Percentiles rank a stretch among this genome's conserved stretches.
These are phyloP conservation scores for Singerocomus inundabilis DNA, from an alignment of 1,284 basidiomycete genomes.

Conservation along the genomic window DNA sequence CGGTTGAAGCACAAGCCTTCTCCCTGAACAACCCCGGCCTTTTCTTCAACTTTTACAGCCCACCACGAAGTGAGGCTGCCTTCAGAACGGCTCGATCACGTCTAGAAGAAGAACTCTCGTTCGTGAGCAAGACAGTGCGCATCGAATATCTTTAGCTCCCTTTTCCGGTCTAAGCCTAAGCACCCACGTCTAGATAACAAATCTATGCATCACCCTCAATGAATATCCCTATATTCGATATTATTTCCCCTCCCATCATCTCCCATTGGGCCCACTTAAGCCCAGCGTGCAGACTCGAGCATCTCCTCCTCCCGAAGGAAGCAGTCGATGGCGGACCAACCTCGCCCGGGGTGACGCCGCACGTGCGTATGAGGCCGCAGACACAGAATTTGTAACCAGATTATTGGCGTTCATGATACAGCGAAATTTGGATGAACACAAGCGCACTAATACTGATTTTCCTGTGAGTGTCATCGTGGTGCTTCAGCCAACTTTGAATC, in stretches of 20 bases:
- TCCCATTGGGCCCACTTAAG: slow-evolving; percentile 83
- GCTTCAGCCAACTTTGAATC: background rate
- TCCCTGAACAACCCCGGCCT: slow-evolving; percentile 70
- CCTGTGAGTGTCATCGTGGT: slow-evolving; percentile 52
- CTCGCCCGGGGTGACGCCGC: slow-evolving; percentile 66
- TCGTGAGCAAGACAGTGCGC: slow-evolving; percentile 65
- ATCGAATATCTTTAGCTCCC: background rate
- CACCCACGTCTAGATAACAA: slow-evolving; percentile 63
- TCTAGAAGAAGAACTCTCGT: slow-evolving; percentile 81
- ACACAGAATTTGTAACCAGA: slow-evolving; percentile 73
- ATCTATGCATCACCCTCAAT: slow-evolving; percentile 88
- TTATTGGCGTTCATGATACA: slow-evolving; percentile 84
- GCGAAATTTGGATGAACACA: slow-evolving; percentile 79
- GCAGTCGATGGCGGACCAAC: slow-evolving; percentile 69
- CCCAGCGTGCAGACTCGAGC: slow-evolving; percentile 59
- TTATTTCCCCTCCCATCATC: slow-evolving; percentile 83
- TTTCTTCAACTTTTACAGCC: slow-evolving; percentile 87
- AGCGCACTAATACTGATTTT: slow-evolving; percentile 82
- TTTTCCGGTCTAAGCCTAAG: slow-evolving; percentile 6
- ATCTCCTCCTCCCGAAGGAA: slow-evolving; percentile 61
- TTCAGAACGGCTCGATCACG: slow-evolving; percentile 61
- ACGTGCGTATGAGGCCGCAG: slow-evolving; percentile 61
- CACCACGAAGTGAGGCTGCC: slow-evolving; percentile 66
- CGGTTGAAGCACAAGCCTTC: slow-evolving; percentile 82
- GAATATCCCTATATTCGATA: slow-evolving; percentile 96